Conservation (phyloP, 2,329 filamentous ascomycete species). For the Westerdykella aurantiaca region DNA sequence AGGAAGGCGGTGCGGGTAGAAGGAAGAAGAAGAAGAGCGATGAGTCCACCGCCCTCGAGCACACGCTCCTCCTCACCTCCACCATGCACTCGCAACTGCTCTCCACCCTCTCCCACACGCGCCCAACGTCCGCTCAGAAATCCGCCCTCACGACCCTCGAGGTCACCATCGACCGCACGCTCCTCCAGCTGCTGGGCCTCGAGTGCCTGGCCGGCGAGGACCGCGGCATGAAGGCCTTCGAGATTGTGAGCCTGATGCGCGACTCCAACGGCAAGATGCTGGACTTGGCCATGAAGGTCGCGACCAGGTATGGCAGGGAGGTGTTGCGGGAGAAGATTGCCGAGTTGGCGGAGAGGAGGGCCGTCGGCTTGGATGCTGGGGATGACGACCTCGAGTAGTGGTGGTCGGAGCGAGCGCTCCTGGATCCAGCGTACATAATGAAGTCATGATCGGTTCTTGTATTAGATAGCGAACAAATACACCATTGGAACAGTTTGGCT, state of each 20-base stretch:
- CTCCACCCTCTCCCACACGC: slow-evolving; percentile 66
- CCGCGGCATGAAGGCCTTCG: slow-evolving; percentile 86
- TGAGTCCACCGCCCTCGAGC: slow-evolving; percentile 65
- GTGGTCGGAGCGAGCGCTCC: neutral
- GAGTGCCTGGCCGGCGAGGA: slow-evolving; percentile 94
- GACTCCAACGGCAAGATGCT: slow-evolving; percentile 84
- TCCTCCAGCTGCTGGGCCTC: slow-evolving; percentile 79
- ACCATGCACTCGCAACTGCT: slow-evolving; percentile 67
- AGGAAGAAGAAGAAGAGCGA: slow-evolving; percentile 27
- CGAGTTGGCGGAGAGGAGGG: slow-evolving; percentile 68
- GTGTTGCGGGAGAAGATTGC: slow-evolving; percentile 87
- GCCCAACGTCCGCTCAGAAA: slow-evolving; percentile 59
- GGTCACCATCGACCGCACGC: slow-evolving; percentile 80
- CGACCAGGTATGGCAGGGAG: slow-evolving; percentile 72
- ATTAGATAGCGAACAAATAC: neutral
- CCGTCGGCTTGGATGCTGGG: slow-evolving; percentile 50
- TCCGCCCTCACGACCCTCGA: slow-evolving; percentile 64
- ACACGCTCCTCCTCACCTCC: slow-evolving; percentile 70
- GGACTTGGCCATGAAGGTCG: slow-evolving; percentile 84
- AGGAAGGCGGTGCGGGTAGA: slow-evolving; percentile 7
- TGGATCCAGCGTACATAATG: neutral
- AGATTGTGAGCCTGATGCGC: slow-evolving; percentile 79
- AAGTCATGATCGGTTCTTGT: neutral
- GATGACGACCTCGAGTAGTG: slow-evolving; percentile 42
- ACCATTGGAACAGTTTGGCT: neutral